These are phyloP conservation scores for Penicillium paradoxum DNA, from an alignment of 495 filamentous ascomycete species.

Conservation along the genomic window DNA sequence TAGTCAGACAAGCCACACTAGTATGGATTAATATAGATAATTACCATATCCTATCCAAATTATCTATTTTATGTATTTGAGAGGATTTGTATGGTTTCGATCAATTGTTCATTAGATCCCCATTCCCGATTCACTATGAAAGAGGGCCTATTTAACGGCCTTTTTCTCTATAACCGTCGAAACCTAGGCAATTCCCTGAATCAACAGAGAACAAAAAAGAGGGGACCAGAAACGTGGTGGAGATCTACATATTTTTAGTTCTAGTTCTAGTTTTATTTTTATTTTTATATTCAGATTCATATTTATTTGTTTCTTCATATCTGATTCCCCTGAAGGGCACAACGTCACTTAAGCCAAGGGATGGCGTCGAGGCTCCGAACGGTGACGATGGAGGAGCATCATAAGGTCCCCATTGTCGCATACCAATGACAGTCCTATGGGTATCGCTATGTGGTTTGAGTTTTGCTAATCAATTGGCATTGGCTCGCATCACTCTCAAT, in stretches of 20 bases:
- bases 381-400: conserved; percentile 8
- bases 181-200: background rate
- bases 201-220: background rate
- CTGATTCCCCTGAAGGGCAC: conserved; percentile 9
- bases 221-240: background rate
- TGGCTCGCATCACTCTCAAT: conserved; percentile 2
- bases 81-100: too few species aligned
- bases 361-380: background rate
- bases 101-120: too few species aligned
- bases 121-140: too few species aligned
- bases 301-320: background rate
- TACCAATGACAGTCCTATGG: background rate
- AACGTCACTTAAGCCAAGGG: conserved; percentile 4
- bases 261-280: too few species aligned
- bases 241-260: too few species aligned
- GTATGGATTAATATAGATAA: background rate
- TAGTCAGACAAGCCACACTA: conserved; percentile 1
- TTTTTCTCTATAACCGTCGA: too few species aligned
- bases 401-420: background rate
- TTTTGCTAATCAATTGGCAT: background rate
- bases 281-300: too few species aligned
- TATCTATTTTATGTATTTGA: too few species aligned
- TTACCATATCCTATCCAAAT: background rate
- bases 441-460: background rate
- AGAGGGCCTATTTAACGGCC: too few species aligned